Base-by-base conservation (phyloP, 768 basidiomycete species). In the Russula earlei region DNA sequence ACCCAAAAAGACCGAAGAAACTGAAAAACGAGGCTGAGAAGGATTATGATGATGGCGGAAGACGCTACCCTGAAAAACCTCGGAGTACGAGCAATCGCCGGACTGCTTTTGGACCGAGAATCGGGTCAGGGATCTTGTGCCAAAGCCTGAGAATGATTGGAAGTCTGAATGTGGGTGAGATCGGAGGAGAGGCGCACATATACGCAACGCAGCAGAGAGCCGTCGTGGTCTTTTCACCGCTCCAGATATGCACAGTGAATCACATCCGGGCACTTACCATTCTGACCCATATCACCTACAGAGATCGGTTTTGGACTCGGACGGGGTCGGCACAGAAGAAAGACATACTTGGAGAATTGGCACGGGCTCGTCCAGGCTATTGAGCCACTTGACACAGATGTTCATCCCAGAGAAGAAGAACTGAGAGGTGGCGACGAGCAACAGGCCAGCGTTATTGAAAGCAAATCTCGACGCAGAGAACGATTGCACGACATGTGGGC, bases 101-200 rank as follows among this genome's bases (percentile, higher is more conserved):
- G 4, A 90, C 78, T 2, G 75, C 85, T 42, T 81, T 81, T 0
- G 87, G 89, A 1, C 87, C 88, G 0, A 84, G 63, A 25, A 83
- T 66, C 0, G 85, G 85, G 64, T 90, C 71, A 3, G 72, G 74
- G 11, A 81, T 70, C 19, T 70, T 71, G 45, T 64, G 69, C 17
- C 67, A 69, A 58, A 59, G 66, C 75, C 71, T 74, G 12, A 42
- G 11, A n/a, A 19, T 24, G 22, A 43, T 34, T 29, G 3, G 29
- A 3, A 49, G 20, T 12, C 20, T 14, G 27, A 41, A 45, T 15
- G 50, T 33, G 31, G 20, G 47, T 17, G 19, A 10, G 22, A 15
- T 22, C 42, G 20, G 19, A 14, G 0, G 27, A 52, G 34, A 38
- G 25, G 19, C 62, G 22, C 44, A 77, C 75, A 83, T 78, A 65